Percentiles rank a stretch among this genome's conserved stretches.
Conservation (phyloP, 2,329 filamentous ascomycete genomes). For the Spiromastix sp. region DNA sequence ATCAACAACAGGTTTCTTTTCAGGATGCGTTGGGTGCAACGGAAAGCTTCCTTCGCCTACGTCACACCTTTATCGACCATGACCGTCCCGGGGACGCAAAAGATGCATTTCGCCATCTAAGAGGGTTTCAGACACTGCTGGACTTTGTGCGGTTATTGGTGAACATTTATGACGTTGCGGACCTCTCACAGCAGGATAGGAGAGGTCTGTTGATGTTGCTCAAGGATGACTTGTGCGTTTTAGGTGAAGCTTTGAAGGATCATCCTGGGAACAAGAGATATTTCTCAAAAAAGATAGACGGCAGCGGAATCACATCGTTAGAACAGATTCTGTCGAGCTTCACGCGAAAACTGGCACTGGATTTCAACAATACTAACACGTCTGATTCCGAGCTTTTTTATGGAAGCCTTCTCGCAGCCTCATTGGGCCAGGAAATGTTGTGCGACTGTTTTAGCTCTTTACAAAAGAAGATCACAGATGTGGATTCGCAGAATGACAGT, state of each 20-base stretch:
- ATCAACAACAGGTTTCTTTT: constrained; percentile 19
- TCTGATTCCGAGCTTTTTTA: constrained; percentile 66
- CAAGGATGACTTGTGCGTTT: constrained; percentile 44
- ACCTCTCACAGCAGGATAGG: constrained; percentile 50
- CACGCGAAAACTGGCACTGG: constrained; percentile 45
- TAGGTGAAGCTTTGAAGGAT: constrained; percentile 64
- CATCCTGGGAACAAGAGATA: constrained; percentile 83
- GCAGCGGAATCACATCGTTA: constrained; percentile 67
- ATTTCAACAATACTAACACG: constrained; percentile 1
- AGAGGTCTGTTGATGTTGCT: constrained; percentile 61
- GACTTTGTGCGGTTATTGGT: constrained; percentile 59
- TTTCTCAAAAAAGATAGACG: constrained; percentile 66
- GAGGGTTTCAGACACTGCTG: constrained; percentile 67
- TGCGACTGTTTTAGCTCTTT: constrained; percentile 52
- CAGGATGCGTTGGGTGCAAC: constrained; percentile 35
- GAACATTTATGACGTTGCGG: constrained; percentile 59
- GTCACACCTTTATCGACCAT: constrained; percentile 51
- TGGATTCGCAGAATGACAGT: constrained; percentile 7
- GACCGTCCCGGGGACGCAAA: constrained; percentile 45
- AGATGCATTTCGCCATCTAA: constrained; percentile 72
- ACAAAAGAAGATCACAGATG: constrained; percentile 22
- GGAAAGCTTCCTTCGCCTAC: constrained; percentile 53
- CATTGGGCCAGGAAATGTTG: constrained; percentile 65
- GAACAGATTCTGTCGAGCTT: constrained; percentile 59
- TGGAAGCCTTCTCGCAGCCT: constrained; percentile 70